Evolutionary conservation across 1,284 basidiomycete species (phyloP), one percentile per base, ranked within the genome.

Genomic region (Afroboletus lepidellus): DNA sequence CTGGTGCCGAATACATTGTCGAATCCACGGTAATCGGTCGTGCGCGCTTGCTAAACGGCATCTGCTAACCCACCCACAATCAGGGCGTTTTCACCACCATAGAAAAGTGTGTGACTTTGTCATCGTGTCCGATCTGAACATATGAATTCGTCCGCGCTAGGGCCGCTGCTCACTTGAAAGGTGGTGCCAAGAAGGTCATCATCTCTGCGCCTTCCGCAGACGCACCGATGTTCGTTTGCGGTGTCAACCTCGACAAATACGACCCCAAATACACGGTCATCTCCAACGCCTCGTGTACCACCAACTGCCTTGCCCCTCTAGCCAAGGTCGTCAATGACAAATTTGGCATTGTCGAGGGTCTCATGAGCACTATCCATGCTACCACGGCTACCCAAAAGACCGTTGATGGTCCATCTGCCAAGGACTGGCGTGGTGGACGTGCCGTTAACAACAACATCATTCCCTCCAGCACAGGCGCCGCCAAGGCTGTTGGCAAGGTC

Each of bases 101-200:
- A 58, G 89, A 90, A 15, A 90, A 90, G 86, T 87, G 60, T 60
- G 76, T 51, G 16, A 29, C 11, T 27, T 41, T 1, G n/a, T 37
- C 43, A 46, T 56, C 56, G 24, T 48, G 51, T 44, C 43, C 5
- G 18, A 15, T 44, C 7, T 48, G 27, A 43, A 49, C 32, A 30
- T 9, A 45, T 41, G 12, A 36, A 36, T 46, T 13, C 39, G 15
- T 46, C 38, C 13, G 7, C 21, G 39, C 48, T 25, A 95, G 92
- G 81, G 96, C 97, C 56, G 81, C 81, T 51, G 87, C 85, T 63
- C 96, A 99, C 81, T 81, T 99, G 77, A 95, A 97, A 79, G 96
- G 97, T 70, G 97, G 97, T 74, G 96, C 97, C 73, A 98, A 99
- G 88, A 99, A 98, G 83, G 96, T 99, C 72, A 83, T 99, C 79